Percentiles rank a stretch among this genome's conserved stretches.
Conservation (phyloP, 2,329 filamentous ascomycete species). For the Alternaria ethzedia region DNA sequence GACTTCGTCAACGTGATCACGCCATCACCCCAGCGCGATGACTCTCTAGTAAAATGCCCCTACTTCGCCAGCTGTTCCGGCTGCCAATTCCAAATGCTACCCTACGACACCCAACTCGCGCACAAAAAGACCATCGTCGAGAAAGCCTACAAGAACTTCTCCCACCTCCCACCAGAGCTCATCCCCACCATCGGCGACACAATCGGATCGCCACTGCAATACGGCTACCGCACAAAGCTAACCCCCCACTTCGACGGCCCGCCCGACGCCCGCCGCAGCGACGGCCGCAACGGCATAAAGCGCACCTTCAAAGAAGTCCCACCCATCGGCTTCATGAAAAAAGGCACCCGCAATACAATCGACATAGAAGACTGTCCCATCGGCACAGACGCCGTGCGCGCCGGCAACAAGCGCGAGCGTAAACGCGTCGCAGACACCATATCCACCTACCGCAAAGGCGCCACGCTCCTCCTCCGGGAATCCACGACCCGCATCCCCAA, state of each 20-base stretch:
- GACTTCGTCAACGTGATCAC: conserved; percentile 81
- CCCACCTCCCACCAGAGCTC: conserved; percentile 74
- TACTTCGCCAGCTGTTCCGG: conserved; percentile 88
- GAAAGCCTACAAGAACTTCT: conserved; percentile 92
- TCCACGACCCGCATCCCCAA: conserved; percentile 73
- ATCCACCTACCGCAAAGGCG: conserved; percentile 76
- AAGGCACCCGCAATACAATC: conserved; percentile 78
- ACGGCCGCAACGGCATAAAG: conserved; percentile 59
- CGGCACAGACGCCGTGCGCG: conserved; percentile 82
- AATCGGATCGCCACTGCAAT: conserved; percentile 87
- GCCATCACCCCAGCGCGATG: conserved; percentile 77
- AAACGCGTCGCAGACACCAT: conserved; percentile 74
- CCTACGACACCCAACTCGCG: conserved; percentile 82
- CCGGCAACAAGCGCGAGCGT: conserved; percentile 81
- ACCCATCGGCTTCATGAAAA: conserved; percentile 87
- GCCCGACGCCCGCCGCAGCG: conserved; percentile 57
- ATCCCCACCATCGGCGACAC: conserved; percentile 82
- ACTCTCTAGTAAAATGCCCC: conserved; percentile 76
- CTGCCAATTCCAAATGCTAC: conserved; percentile 97
- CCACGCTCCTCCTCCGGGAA: conserved; percentile 88
- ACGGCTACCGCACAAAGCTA: conserved; percentile 93
- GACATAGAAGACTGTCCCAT: conserved; percentile 99
- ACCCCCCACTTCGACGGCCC: conserved; percentile 94
- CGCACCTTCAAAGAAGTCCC: conserved; percentile 70
- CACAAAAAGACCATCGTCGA: conserved; percentile 88